A percentile compares a stretch with the other conserved stretches of the same genome.
These are phyloP conservation scores for Leccinum disarticulatum DNA, from an alignment of 768 basidiomycete genomes.

Conservation along the genomic window DNA sequence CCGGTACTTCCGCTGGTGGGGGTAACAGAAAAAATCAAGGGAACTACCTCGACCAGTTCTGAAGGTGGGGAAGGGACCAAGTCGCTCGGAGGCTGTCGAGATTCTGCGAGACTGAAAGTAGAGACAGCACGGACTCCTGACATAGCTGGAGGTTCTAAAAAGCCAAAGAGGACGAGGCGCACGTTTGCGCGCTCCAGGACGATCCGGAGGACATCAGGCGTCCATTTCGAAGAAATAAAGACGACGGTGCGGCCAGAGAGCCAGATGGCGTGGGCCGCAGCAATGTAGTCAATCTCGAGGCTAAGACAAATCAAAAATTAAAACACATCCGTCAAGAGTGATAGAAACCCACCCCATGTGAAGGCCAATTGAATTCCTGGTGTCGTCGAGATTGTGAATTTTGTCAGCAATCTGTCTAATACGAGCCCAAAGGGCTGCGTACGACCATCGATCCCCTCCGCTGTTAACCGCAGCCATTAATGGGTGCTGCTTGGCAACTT, in stretches of 20 bases:
- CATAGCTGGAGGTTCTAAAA: slow-evolving; percentile 10
- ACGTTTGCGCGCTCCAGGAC: slow-evolving; percentile 25
- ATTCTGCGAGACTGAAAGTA: slow-evolving; percentile 17
- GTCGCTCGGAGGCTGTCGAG: slow-evolving; percentile 7
- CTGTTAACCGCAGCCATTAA: slow-evolving; percentile 21
- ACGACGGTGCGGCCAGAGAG: slow-evolving; percentile 26
- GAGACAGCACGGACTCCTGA: slow-evolving; percentile 17
- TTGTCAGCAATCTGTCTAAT: slow-evolving; percentile 26
- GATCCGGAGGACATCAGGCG: slow-evolving; percentile 25
- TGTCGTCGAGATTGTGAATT: slow-evolving; percentile 16
- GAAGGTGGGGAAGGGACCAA: slow-evolving; percentile 14
- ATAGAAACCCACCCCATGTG: slow-evolving; percentile 22
- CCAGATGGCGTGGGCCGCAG: slow-evolving; percentile 33
- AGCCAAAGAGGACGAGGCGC: slow-evolving; percentile 24
- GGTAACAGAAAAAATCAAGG: slow-evolving; percentile 28
- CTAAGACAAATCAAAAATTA: slow-evolving; percentile 5
- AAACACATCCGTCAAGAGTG: background rate
- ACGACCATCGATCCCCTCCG: slow-evolving; percentile 27
- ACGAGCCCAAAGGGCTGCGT: slow-evolving; percentile 34
- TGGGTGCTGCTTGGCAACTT: slow-evolving; percentile 30
- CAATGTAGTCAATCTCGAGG: slow-evolving; percentile 31
- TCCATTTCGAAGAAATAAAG: slow-evolving; percentile 33
- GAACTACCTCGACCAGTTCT: slow-evolving; percentile 22
- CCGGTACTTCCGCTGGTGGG: slow-evolving; percentile 34
- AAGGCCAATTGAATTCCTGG: slow-evolving; percentile 26